These are phyloP conservation scores for Hygrocybe coccinea DNA, from an alignment of 768 basidiomycete genomes.

Conservation along the genomic window DNA sequence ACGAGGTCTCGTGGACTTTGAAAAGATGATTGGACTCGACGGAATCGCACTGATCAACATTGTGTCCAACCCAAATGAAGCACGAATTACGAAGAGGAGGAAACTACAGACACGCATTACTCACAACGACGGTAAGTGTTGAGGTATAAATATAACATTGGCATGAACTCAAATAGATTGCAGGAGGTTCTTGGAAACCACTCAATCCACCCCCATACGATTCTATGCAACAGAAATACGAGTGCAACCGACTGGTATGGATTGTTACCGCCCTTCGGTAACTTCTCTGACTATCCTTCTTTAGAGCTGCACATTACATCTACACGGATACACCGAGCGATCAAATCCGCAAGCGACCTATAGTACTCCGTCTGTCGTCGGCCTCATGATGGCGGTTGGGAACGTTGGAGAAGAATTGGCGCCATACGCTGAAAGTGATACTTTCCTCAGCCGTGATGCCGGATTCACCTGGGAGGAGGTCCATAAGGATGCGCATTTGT, in stretches of 20 bases:
- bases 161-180: conserved; percentile 2
- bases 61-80: conserved; percentile 76
- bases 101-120: conserved; percentile 82
- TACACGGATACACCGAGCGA: conserved; percentile 96
- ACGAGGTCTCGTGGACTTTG: conserved; percentile 89
- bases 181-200: conserved; percentile 84
- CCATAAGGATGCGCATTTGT: conserved; percentile 95
- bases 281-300: not conserved
- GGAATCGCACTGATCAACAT: conserved; percentile 93
- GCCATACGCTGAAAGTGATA: conserved; percentile 82
- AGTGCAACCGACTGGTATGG: conserved; percentile 63
- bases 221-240: conserved; percentile 67
- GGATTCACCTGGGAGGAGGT: conserved; percentile 99
- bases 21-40: conserved; percentile 94
- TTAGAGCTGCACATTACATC: conserved; percentile 79
- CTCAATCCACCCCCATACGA: conserved; percentile 71
- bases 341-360: conserved; percentile 86
- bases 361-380: conserved; percentile 87
- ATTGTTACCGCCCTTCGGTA: not conserved
- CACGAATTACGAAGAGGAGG: conserved; percentile 66
- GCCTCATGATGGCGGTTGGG: conserved; percentile 92
- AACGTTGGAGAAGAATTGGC: conserved; percentile 85
- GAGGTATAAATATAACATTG: not conserved
- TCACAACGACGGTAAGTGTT: conserved; percentile 82
- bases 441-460: conserved; percentile 92